Base-by-base conservation (phyloP, 2,329 filamentous ascomycete genomes). In the Trichoderma brevicompactum region DNA sequence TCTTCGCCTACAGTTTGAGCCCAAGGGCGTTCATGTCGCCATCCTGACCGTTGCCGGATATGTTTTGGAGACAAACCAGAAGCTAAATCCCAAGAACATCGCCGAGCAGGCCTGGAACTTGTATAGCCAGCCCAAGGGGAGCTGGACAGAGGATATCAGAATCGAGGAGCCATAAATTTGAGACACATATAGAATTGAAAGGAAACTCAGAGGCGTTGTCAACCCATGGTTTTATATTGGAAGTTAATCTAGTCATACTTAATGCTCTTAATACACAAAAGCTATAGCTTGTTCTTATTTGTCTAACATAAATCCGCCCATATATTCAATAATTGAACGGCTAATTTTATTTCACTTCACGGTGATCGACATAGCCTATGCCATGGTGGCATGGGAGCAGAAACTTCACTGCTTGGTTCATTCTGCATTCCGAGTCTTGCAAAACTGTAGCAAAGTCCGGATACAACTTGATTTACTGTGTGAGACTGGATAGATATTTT, bases 41-140 rank as follows among this genome's bases (percentile, higher is more conserved):
- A 70, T 85, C 17, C 71, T 86, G 3, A 78, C 72, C 53, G 78
- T 85, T 0, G 79, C 79, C 2, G 83, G 82, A 8, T 40, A 38
- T 12, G 69, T 72, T 8, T 36, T 52, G 5, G 53, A 67, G 2
- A 38, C 65, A 7, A 64, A 64, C 3, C 43, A 67, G 38, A 55
- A 44, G 9, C 32, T 70, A 19, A 70, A 67, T 34, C 66, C 69
- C 6, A 53, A 15, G 7, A 65, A 71, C 49, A 71, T 72, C 54
- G 68, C 69, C 2, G 50, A 41, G 9, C 44, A 68, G 44, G 66
- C 69, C 2, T 71, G 66, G 66, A 66, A 66, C 19, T 43, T 70
- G 19, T 71, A 65, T 36, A 53, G 58, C 15, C 69, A 69, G 50
- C 56, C 64, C 2, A 67, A 50, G 19, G 64, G 64, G 3, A 34